A percentile compares a stretch with the other conserved stretches of the same genome.
Conservation (phyloP, 2,329 filamentous ascomycete species). For the Amauroascus verrucosus region DNA sequence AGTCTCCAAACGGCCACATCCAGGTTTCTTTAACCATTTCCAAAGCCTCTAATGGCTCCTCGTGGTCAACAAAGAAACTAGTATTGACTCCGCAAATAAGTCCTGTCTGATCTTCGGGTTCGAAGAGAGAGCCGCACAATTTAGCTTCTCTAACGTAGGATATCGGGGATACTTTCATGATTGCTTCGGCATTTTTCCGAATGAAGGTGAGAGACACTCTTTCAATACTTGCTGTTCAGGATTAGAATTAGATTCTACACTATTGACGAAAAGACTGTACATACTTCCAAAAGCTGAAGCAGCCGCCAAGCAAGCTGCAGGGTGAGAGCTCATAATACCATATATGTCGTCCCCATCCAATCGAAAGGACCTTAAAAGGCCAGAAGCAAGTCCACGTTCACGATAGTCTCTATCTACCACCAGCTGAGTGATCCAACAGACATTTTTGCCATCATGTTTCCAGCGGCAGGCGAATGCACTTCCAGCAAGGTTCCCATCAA, state of each 20-base stretch:
- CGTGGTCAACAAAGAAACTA: slow-evolving; percentile 32
- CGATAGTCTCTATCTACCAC: slow-evolving; percentile 31
- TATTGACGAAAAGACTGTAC: no score
- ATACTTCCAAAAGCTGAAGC: slow-evolving; percentile 18
- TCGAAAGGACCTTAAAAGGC: slow-evolving; percentile 26
- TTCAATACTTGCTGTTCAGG: not conserved
- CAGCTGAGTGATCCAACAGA: slow-evolving; percentile 38
- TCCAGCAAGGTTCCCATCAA: slow-evolving; percentile 15
- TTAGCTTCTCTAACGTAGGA: slow-evolving; percentile 32
- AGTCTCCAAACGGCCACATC: slow-evolving; percentile 28
- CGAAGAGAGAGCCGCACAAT: slow-evolving; percentile 30
- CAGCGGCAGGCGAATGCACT: slow-evolving; percentile 32
- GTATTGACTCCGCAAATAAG: slow-evolving; percentile 29
- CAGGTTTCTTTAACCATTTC: slow-evolving; percentile 20
- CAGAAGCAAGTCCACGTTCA: slow-evolving; percentile 28
- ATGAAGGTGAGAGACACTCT: slow-evolving; percentile 18
- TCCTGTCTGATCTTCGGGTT: slow-evolving; percentile 21
- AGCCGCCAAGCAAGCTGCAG: slow-evolving; percentile 19
- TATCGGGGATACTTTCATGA: slow-evolving; percentile 31
- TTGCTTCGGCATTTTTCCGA: slow-evolving; percentile 22
- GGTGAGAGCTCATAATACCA: slow-evolving; percentile 21
- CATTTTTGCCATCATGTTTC: slow-evolving; percentile 21
- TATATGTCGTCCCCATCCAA: slow-evolving; percentile 26
- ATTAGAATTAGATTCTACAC: no score
- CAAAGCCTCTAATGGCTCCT: slow-evolving; percentile 27